Percentiles rank a stretch among this genome's conserved stretches.
Conservation (phyloP, 257 asterid species). For the Lavandula angustifolia region DNA sequence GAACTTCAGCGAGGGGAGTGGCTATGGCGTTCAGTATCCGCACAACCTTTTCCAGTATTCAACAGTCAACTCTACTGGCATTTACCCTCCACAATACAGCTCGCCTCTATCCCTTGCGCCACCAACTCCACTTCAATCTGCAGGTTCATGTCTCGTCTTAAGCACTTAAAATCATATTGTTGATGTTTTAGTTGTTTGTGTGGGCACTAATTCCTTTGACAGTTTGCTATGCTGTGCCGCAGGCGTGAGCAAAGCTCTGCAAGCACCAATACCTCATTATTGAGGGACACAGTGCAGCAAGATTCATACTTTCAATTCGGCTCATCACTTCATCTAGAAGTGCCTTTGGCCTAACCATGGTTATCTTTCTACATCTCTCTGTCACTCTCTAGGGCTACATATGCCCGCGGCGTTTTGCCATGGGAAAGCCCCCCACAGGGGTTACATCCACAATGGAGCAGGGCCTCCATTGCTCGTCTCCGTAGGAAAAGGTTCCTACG, state of each 20-base stretch:
- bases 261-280: conserved; percentile 67
- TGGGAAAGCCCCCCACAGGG: conserved; percentile 64
- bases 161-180: too few relatives aligned
- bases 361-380: neutral
- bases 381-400: conserved; percentile 41
- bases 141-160: too few relatives aligned
- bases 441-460: conserved; percentile 44
- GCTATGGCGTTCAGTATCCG: conserved; percentile 70
- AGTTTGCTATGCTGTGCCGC: conserved; percentile 97
- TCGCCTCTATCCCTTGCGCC: conserved; percentile 69
- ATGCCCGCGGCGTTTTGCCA: conserved; percentile 29
- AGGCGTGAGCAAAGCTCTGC: conserved; percentile 76
- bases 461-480: conserved; percentile 45
- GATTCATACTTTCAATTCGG: conserved; percentile 36
- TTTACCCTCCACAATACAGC: conserved; percentile 75
- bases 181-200: neutral
- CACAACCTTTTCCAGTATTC: conserved; percentile 78
- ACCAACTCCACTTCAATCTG: conserved; percentile 69
- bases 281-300: conserved; percentile 46
- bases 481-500: conserved; percentile 71
- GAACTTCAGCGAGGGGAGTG: conserved; percentile 63
- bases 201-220: conserved; percentile 70
- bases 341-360: too few relatives aligned
- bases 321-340: too few relatives aligned
- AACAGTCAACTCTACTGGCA: conserved; percentile 31